These are phyloP conservation scores for Nematodospora valgi DNA, from an alignment of 805 yeast species.

Conservation along the genomic window DNA sequence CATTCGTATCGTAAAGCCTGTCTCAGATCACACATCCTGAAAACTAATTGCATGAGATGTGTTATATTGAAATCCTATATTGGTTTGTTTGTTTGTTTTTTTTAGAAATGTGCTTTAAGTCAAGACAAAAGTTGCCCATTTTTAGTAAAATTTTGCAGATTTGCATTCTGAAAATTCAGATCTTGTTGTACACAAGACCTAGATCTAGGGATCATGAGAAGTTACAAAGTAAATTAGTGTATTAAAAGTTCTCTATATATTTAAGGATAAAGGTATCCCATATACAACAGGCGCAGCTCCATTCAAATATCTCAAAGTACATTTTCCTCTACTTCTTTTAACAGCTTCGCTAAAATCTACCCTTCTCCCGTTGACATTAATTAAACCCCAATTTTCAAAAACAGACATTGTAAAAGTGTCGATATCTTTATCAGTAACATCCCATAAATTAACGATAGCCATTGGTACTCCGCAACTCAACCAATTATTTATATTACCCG, in stretches of 20 bases:
- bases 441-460: constrained; percentile 89
- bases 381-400: constrained; percentile 65
- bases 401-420: constrained; percentile 68
- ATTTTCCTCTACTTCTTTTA: constrained; percentile 55
- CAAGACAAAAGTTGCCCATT: too few relatives aligned
- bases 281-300: constrained; percentile 93
- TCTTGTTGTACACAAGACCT: too few relatives aligned
- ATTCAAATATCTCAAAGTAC: constrained; percentile 71
- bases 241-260: too few relatives aligned
- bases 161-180: too few relatives aligned
- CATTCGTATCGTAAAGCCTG: too few relatives aligned
- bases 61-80: too few relatives aligned
- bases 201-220: too few relatives aligned
- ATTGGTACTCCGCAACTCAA: constrained; percentile 78
- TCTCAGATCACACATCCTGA: too few relatives aligned
- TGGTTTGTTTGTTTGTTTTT: too few relatives aligned
- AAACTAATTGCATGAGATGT: too few relatives aligned
- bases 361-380: constrained; percentile 11
- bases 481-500: constrained; percentile 76
- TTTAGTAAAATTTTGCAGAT: too few relatives aligned
- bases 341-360: constrained; percentile 54
- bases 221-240: neutral
- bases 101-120: too few relatives aligned
- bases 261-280: constrained; percentile 64
- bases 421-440: constrained; percentile 93